Evolutionary conservation across 306 rosid genomes (phyloP), one percentile per base, ranked within the genome.

Genomic region (Castanea crenata): DNA sequence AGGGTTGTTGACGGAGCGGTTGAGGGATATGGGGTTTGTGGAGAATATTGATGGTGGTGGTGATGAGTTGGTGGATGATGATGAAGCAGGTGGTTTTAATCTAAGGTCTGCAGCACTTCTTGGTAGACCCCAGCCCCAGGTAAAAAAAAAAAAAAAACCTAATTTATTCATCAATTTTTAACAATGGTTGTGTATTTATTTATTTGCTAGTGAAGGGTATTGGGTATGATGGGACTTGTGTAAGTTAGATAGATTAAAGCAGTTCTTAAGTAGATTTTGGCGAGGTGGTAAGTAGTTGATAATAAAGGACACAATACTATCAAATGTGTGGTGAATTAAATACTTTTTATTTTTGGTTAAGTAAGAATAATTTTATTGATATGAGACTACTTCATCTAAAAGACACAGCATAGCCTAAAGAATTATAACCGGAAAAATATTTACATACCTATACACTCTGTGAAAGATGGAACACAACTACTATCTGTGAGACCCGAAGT

Each of bases 121-220:
- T 61, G 96, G 96, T 65, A 91, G 85, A 83, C 90, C 97, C n/a
- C 97, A 91, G 97, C 90, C 98, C 18, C 97, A 91, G 98, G 99
- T 96, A 83, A 62, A 59, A 11, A 35, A 35, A 32, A 3, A 34
- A 38, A 38, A 38, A 41, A 2, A 29, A 2, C 46, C 46, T 41
- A 41, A 41, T 8, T 31, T 41, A 15, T 64, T 32, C 31, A 16
- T 64, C 23, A 16, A 29, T 64, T 64, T 49, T 64, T 6, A 25
- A 61, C 61, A 69, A 52, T 18, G 2, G n/a, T 44, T 72, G 51
- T 77, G 38, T 68, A 19, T n/a, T 9, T 35, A 35, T 49, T 11
- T 11, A 18, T 34, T 10, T 68, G 54, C 49, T 68, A 1, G 52
- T 10, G 52, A 68, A 68, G 29, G 69, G 44, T 34, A 19, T 18